Conservation (phyloP, 257 asterid species). For the Scutellaria minor region DNA sequence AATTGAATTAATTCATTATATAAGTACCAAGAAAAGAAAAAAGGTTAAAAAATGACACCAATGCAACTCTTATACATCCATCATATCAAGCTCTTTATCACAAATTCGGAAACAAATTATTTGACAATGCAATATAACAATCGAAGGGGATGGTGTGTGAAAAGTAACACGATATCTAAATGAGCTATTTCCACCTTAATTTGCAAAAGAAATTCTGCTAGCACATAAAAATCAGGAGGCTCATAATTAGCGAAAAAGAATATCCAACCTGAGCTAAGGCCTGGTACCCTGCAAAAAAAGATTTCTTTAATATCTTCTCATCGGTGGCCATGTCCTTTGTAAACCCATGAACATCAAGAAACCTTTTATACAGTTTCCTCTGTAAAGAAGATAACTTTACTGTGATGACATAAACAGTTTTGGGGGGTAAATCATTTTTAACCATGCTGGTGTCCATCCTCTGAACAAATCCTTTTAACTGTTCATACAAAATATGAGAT, state of each 20-base stretch:
- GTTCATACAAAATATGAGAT: constrained; percentile 86
- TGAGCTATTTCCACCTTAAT: neutral
- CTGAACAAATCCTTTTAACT: constrained; percentile 85
- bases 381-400: constrained; percentile 80
- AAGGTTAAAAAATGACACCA: neutral
- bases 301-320: constrained; percentile 54
- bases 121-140: too few relatives aligned
- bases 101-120: too few relatives aligned
- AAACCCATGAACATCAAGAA: constrained; percentile 87
- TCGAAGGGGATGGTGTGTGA: too few relatives aligned
- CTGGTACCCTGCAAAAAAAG: constrained; percentile 85
- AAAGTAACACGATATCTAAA: neutral
- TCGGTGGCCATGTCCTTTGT: constrained; percentile 66
- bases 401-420: constrained; percentile 77
- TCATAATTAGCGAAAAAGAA: neutral
- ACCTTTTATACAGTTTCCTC: constrained; percentile 72
- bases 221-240: neutral
- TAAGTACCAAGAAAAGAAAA: neutral
- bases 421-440: constrained; percentile 81
- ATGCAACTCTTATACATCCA: neutral
- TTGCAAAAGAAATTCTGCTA: neutral
- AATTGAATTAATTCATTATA: neutral
- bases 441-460: constrained; percentile 79
- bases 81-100: too few relatives aligned
- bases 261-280: constrained; percentile 84